These are phyloP conservation scores for Scheffersomyces lignicola DNA, from an alignment of 1,139 yeast genomes.

Conservation along the genomic window DNA sequence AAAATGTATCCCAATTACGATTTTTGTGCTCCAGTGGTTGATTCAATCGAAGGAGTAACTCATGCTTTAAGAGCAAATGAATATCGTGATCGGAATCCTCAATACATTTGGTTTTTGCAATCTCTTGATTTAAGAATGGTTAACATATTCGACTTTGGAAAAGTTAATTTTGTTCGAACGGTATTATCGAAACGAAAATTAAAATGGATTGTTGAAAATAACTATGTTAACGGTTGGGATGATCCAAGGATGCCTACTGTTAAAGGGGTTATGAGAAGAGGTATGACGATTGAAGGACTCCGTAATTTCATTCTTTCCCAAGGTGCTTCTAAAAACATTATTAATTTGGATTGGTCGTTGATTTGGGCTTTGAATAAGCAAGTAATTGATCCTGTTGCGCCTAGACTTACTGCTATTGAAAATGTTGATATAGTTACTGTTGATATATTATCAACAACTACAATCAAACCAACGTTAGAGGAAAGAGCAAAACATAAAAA, in stretches of 20 bases:
- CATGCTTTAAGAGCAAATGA: conserved; percentile 93
- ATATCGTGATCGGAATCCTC: conserved; percentile 93
- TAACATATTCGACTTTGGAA: conserved; percentile 90
- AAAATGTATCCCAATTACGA: conserved; percentile 93
- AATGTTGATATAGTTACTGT: conserved; percentile 58
- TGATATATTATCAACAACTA: conserved; percentile 65
- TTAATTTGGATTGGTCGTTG: conserved; percentile 87
- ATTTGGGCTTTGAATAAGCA: conserved; percentile 94
- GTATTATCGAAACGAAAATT: conserved; percentile 86
- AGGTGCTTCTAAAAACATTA: conserved; percentile 91
- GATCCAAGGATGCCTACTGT: conserved; percentile 97
- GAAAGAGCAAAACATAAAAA: conserved; percentile 87
- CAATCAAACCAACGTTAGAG: conserved; percentile 51
- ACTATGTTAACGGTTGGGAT: conserved; percentile 82
- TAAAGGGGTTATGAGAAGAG: conserved; percentile 93
- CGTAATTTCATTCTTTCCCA: conserved; percentile 83
- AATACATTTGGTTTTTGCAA: conserved; percentile 86
- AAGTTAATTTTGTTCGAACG: conserved; percentile 89
- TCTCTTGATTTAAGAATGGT: conserved; percentile 79
- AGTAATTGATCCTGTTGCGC: conserved; percentile 88
- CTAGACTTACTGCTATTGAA: conserved; percentile 79
- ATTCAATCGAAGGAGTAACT: conserved; percentile 87
- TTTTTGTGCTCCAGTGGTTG: conserved; percentile 93
- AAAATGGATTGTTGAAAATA: conserved; percentile 92
- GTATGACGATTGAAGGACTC: conserved; percentile 93